Evolutionary conservation across 345 rosid species (phyloP), one percentile per base, ranked within the genome.

Genomic region (Litchi chinensis): DNA sequence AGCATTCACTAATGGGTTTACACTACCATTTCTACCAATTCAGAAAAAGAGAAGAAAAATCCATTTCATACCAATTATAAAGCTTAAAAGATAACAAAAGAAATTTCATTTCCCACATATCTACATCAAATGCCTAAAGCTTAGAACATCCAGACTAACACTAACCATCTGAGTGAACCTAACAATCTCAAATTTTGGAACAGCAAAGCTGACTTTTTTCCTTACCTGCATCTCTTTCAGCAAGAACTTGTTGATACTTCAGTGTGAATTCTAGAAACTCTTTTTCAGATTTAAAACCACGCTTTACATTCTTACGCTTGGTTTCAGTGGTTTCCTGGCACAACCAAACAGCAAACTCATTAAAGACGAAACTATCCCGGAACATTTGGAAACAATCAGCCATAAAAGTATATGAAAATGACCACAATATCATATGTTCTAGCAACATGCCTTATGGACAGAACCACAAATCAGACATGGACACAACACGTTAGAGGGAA

Each of bases 171-270:
- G 54, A 39, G 19, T 60, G 10, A 22, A 44, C 66, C 59, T 65
- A 71, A 63, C 44, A 44, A 75, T 66, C 46, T 59, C 75, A 59
- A 68, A 75, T 63, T 16, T 26, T 18, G 59, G 46, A 24, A 63
- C 40, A 44, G 60, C 24, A 10, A 66, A 64, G 13, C 32, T 46
- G 66, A 80, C 65, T 37, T 70, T 70, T 32, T 65, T 78, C 77
- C 84, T 80, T 82, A 91, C 97, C 98, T 65, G 92, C 73, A 77
- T 93, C 98, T 90, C 97, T 90, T 81, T 93, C 99, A 40, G 95
- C 78, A 77, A 92, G 85, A 79, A 93, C 94, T 87, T 95, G 97
- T 79, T 95, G 99, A 84, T 95, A 95, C 85, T 87, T 89, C 76
- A 95, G 86, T 83, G 95, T 89, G 81, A 93, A 89, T 82, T 92